These are phyloP conservation scores for Saccharum hybrid DNA, from an alignment of 202 grass and related monocot species.

Conservation along the genomic window DNA sequence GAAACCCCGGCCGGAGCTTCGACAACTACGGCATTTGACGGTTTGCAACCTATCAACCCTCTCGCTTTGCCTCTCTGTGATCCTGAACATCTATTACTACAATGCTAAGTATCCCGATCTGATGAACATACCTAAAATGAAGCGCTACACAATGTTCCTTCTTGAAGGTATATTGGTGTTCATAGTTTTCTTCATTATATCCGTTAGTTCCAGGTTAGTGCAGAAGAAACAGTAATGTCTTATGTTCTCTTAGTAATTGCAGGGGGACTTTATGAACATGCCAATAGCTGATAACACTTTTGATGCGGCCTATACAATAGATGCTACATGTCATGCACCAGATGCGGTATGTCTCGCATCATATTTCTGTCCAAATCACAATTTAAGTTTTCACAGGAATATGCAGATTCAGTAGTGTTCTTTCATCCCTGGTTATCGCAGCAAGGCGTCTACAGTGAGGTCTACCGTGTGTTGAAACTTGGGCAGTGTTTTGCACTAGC, in stretches of 20 bases:
- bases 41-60: too few relatives aligned
- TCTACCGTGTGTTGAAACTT: conserved; percentile 65
- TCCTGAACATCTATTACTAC: too few relatives aligned
- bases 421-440: background rate
- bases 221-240: background rate
- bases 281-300: conserved; percentile 60
- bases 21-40: too few relatives aligned
- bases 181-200: too few relatives aligned
- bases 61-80: too few relatives aligned
- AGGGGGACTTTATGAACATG: conserved; percentile 82
- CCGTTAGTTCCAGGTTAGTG: too few relatives aligned
- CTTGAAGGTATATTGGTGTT: too few relatives aligned
- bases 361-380: background rate
- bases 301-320: conserved; percentile 61
- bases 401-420: background rate
- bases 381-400: background rate
- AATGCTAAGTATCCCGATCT: too few relatives aligned
- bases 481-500: conserved; percentile 63
- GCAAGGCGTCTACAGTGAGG: conserved; percentile 52
- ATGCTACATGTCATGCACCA: conserved; percentile 73
- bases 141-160: too few relatives aligned
- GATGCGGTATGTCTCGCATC: conserved; percentile 42
- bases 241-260: background rate
- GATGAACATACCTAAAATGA: too few relatives aligned
- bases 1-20: too few relatives aligned